Conservation (phyloP, 2,329 filamentous ascomycete genomes). For the Trichoderma brevicompactum region DNA sequence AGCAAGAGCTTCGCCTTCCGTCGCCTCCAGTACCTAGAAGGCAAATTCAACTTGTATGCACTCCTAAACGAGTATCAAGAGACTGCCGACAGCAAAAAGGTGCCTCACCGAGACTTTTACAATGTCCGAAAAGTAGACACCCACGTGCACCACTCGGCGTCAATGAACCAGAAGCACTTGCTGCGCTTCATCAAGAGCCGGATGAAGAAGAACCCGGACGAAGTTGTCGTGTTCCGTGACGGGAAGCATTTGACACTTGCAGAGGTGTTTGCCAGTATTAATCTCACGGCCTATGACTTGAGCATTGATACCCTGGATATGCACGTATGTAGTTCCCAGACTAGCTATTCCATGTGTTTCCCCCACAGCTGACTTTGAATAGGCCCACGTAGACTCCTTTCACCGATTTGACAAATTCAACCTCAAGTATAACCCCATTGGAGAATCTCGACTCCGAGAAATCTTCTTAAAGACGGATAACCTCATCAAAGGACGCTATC, state of each 20-base stretch:
- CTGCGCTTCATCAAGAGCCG: slow-evolving; percentile 99
- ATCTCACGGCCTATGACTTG: slow-evolving; percentile 93
- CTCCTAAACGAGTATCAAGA: slow-evolving; percentile 97
- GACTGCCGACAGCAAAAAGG: slow-evolving; percentile 95
- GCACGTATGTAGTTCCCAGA: slow-evolving; percentile 68
- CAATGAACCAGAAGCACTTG: slow-evolving; percentile 99
- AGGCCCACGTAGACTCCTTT: slow-evolving; percentile 96
- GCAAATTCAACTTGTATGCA: slow-evolving; percentile 93
- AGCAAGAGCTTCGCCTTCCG: slow-evolving; percentile 97
- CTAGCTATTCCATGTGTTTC: fast-evolving
- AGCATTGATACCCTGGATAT: slow-evolving; percentile 99
- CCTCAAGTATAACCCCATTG: slow-evolving; percentile 96
- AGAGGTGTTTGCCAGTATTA: slow-evolving; percentile 97
- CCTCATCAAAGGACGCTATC: slow-evolving; percentile 91
- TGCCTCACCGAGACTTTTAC: slow-evolving; percentile 98
- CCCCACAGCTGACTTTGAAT: neutral
- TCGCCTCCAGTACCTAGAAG: slow-evolving; percentile 91
- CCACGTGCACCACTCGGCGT: slow-evolving; percentile 97
- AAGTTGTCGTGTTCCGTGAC: slow-evolving; percentile 90
- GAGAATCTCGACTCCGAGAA: slow-evolving; percentile 92
- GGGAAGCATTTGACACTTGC: slow-evolving; percentile 87
- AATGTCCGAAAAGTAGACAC: slow-evolving; percentile 99
- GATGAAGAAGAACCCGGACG: slow-evolving; percentile 97
- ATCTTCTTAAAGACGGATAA: slow-evolving; percentile 99
- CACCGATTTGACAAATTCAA: slow-evolving; percentile 99